phyloP scores from a whole-genome alignment of 805 yeast genomes.

The Teunomyces panamensis region DNA sequence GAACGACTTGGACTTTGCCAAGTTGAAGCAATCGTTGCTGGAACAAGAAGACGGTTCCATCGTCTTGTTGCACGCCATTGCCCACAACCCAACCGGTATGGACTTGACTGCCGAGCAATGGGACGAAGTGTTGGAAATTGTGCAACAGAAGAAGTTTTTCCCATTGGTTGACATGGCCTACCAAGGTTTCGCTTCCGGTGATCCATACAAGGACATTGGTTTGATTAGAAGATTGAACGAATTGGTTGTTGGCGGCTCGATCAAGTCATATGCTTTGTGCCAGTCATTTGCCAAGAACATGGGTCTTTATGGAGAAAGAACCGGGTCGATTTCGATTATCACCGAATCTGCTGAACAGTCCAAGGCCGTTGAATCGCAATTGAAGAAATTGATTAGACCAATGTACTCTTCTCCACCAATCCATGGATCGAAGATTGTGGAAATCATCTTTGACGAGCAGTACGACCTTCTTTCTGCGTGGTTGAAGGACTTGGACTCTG shows the following conservation, averaged over 20 bases:
- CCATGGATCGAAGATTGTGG: conserved; percentile 89
- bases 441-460: conserved; percentile 62
- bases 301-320: conserved; percentile 53
- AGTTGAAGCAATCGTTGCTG: conserved; percentile 57
- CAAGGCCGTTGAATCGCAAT: conserved; percentile 66
- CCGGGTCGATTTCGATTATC: conserved; percentile 72
- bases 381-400: conserved; percentile 81
- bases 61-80: conserved; percentile 87
- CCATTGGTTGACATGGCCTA: conserved; percentile 93
- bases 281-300: conserved; percentile 48
- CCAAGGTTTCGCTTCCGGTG: conserved; percentile 92
- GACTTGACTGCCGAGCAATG: conserved; percentile 84
- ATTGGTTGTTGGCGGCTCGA: conserved; percentile 47
- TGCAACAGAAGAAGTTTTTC: conserved; percentile 57
- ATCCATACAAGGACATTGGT: conserved; percentile 64
- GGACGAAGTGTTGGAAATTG: conserved; percentile 66
- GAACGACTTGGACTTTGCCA: conserved; percentile 64
- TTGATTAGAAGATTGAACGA: conserved; percentile 45
- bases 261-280: conserved; percentile 52
- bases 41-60: conserved; percentile 56
- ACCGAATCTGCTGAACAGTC: conserved; percentile 54
- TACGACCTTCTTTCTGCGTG: conserved; percentile 60
- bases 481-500: conserved; percentile 74
- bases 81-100: conserved; percentile 96
- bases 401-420: conserved; percentile 92